These are phyloP conservation scores for Syncephalastrum monosporum DNA, from an alignment of 371 early-diverging fungal species.

Conservation along the genomic window DNA sequence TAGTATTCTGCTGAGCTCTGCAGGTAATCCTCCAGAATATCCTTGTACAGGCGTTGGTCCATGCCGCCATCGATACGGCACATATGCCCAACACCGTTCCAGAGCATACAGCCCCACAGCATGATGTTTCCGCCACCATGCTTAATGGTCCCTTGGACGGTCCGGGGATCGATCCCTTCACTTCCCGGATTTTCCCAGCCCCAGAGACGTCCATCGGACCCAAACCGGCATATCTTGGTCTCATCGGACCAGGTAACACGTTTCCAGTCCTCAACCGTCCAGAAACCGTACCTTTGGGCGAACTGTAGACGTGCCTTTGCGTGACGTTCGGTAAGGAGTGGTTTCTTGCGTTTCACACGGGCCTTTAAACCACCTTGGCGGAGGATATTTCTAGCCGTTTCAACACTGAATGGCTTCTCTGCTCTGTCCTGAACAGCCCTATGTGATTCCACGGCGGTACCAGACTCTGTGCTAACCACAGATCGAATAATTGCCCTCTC, in stretches of 20 bases:
- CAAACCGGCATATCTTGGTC: conserved; percentile 22
- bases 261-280: conserved; percentile 27
- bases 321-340: background rate
- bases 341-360: background rate
- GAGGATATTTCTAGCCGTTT: background rate
- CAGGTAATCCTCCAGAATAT: conserved; percentile 19
- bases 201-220: conserved; percentile 17
- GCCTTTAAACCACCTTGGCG: background rate
- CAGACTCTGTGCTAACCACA: too few relatives aligned
- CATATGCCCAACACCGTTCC: conserved; percentile 8
- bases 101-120: conserved; percentile 11
- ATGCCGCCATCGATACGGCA: conserved; percentile 18
- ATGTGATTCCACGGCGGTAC: too few relatives aligned
- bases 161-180: background rate
- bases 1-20: conserved; percentile 8
- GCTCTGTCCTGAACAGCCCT: too few relatives aligned
- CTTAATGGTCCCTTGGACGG: conserved; percentile 1
- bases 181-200: background rate
- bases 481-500: too few relatives aligned
- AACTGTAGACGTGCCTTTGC: conserved; percentile 12
- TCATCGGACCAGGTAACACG: conserved; percentile 24
- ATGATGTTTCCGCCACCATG: conserved; percentile 11
- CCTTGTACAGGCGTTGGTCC: conserved; percentile 20
- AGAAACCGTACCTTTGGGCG: conserved; percentile 18
- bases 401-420: too few relatives aligned